Conservation (phyloP, 2,329 filamentous ascomycete genomes). For the Sporothrix pseudoabietina region DNA sequence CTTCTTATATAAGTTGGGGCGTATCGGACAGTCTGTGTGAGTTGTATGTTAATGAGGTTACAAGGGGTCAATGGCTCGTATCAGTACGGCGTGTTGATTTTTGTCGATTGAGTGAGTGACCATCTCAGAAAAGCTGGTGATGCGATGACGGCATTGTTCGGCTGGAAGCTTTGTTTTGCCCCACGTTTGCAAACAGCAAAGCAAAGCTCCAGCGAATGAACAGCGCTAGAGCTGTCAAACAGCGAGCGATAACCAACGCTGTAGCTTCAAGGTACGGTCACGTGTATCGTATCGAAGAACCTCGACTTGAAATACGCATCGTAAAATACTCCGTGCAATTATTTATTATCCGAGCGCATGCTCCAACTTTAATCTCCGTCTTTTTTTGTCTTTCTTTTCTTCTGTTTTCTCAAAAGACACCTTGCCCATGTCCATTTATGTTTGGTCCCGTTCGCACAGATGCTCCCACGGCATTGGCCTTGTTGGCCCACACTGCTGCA, state of each 20-base stretch:
- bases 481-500: neutral
- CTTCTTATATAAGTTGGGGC: neutral
- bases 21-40: too few species aligned
- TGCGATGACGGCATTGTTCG: conserved; percentile 30
- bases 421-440: conserved; percentile 13
- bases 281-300: neutral
- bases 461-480: conserved; percentile 6
- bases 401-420: neutral
- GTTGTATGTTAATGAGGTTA: neutral
- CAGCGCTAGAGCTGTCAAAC: conserved; percentile 17
- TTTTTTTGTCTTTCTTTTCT: neutral
- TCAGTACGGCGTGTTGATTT: neutral
- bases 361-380: neutral
- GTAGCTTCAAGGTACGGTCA: neutral
- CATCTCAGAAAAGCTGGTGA: neutral
- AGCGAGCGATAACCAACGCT: neutral
- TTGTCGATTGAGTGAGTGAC: neutral
- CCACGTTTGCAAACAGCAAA: neutral
- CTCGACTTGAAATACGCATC: neutral
- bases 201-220: conserved; percentile 21
- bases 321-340: neutral
- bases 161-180: conserved; percentile 8
- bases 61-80: neutral
- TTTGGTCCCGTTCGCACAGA: conserved; percentile 16
- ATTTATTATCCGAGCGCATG: neutral